Evolutionary conservation across 305 asterid genomes (phyloP).

Genomic region (Solanum hybrid): DNA sequence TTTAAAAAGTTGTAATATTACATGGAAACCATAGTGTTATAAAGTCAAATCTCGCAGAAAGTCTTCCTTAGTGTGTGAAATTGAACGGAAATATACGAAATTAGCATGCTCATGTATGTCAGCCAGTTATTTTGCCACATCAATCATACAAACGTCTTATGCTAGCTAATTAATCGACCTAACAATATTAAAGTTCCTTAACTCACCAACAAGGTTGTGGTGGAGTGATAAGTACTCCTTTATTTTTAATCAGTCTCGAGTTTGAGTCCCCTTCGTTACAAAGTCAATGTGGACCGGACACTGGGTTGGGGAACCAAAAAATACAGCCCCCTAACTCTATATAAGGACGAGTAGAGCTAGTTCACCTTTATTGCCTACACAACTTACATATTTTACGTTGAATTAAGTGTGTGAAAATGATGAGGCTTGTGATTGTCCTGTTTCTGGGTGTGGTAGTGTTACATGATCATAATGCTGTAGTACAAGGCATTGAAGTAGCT

Average conservation of each 20-base stretch:
- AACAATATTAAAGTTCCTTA: slow-evolving; percentile 6
- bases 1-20: background rate
- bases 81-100: background rate
- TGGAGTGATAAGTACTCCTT: too few relatives aligned
- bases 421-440: background rate
- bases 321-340: background rate
- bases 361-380: background rate
- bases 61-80: background rate
- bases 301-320: too few relatives aligned
- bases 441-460: background rate
- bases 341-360: background rate
- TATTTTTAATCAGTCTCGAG: too few relatives aligned
- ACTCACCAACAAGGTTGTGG: too few relatives aligned
- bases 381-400: background rate
- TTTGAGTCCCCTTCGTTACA: too few relatives aligned
- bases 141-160: background rate
- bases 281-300: too few relatives aligned
- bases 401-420: background rate
- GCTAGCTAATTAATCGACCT: background rate
- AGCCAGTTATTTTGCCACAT: background rate
- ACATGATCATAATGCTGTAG: background rate
- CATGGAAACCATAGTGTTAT: background rate
- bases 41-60: background rate
- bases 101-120: background rate
- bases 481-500: slow-evolving; percentile 8